Base-by-base conservation (phyloP, 805 yeast genomes). In the Wilhelminamyces savonicus region DNA sequence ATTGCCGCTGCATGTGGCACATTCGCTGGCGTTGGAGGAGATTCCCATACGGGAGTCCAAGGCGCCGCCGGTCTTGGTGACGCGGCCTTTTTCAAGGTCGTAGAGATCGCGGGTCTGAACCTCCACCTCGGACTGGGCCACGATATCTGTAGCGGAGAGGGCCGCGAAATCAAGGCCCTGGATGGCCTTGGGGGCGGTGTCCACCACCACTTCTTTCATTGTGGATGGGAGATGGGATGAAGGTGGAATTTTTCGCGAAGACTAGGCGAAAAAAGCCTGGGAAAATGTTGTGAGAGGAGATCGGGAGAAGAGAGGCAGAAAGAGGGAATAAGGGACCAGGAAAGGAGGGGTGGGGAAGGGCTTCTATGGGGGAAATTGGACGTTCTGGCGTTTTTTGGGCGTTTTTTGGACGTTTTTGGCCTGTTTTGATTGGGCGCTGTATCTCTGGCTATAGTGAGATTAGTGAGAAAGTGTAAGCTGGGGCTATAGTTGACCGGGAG, bases 11-110 rank as follows among this genome's bases (percentile, higher is more conserved):
- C 99, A 92, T 1, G 97, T 94, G 10, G 74, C 55, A 66, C 99
- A 92, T 52, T 82, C 94, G 11, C 76, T 65, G n/a, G 80, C 59
- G 43, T 85, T 87, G 30, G 92, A 77, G 5, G 95, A 84, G 3
- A 85, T 85, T 52, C 99, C 99, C 98, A 94, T 87, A 30, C 74
- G 69, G 14, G 86, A 71, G 56, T 92, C 99, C 23, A 92, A 65
- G 3, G 98, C 97, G 39, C 98, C 99, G 40, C 75, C 71, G 12
- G 56, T 64, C 39, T 79, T 85, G 5, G 95, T 87, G n/a, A 72
- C 65, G 43, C 97, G 69, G 5, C 95, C 95, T 44, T 81, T 76
- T 43, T 87, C 95, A 36, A 92, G 66, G 57, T 92, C 96, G 54
- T 85, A 92, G 33, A 92, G 69, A 54, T 90, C 96, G 44, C 97